phyloP scores from a whole-genome alignment of 371 early-diverging fungal species.

The Choanephora cucurbitarum region DNA sequence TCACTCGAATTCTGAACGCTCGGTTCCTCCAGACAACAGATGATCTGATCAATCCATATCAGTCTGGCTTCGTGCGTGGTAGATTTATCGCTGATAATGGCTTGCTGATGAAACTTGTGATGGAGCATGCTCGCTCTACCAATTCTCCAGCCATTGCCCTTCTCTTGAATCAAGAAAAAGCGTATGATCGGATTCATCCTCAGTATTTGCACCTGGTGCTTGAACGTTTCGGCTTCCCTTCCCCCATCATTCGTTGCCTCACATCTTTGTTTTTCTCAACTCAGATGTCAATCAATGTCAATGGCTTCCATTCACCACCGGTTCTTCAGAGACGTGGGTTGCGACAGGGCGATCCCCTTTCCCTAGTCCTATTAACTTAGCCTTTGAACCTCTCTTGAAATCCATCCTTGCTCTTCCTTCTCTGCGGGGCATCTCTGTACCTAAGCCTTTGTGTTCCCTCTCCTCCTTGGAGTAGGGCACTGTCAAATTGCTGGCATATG shows the following conservation, averaged over 20 bases:
- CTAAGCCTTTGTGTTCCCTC: background rate
- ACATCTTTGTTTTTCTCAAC: slow-evolving; percentile 6
- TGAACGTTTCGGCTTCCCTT: slow-evolving; percentile 12
- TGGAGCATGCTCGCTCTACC: no score
- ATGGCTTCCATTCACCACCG: no score
- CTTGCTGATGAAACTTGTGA: no score
- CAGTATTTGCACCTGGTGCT: no score
- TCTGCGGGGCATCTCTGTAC: background rate
- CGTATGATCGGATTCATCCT: no score
- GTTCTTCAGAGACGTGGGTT: no score
- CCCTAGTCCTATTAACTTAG: slow-evolving; percentile 17
- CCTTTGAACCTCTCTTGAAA: slow-evolving; percentile 12
- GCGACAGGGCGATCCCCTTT: slow-evolving; percentile 10
- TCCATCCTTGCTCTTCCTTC: background rate
- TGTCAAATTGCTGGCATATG: no score
- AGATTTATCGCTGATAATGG: no score
- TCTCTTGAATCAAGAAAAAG: no score
- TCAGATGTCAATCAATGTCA: background rate
- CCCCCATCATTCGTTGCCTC: slow-evolving; percentile 2
- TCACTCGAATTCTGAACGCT: slow-evolving; percentile 22
- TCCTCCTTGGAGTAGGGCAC: no score
- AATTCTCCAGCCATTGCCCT: no score
- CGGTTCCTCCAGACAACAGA: background rate
- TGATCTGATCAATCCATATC: slow-evolving; percentile 1
- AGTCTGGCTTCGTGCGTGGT: no score